Percentiles rank a stretch among this genome's conserved stretches.
phyloP scores from a whole-genome alignment of 805 yeast species.

The Cyberlindnera lachancei region DNA sequence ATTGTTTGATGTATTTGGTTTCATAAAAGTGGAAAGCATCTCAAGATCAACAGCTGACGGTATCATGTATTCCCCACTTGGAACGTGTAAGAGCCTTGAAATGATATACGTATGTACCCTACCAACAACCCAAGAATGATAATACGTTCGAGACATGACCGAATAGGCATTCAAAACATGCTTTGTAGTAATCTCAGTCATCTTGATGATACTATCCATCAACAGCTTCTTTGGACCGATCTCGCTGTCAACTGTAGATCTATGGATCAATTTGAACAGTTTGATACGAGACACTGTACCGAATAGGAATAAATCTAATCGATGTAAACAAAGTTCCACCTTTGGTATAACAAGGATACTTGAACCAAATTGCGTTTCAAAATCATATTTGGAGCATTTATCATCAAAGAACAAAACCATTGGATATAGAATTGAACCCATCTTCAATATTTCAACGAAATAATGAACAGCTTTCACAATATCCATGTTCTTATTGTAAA shows the following conservation, averaged over 20 bases:
- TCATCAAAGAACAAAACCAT: slow-evolving; percentile 12
- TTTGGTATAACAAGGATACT: slow-evolving; percentile 14
- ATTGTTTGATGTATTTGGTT: too few species aligned
- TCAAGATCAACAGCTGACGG: slow-evolving; percentile 5
- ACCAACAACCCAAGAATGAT: slow-evolving; percentile 21
- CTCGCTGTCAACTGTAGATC: slow-evolving; percentile 2
- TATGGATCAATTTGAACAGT: slow-evolving; percentile 10
- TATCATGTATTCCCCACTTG: not conserved
- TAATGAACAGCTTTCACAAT: slow-evolving; percentile 10
- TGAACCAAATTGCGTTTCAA: slow-evolving; percentile 17
- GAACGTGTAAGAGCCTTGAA: slow-evolving; percentile 7
- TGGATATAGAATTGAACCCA: slow-evolving; percentile 6
- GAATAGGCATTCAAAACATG: slow-evolving; percentile 8
- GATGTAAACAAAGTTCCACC: slow-evolving; percentile 16
- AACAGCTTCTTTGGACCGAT: slow-evolving; percentile 1
- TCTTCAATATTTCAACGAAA: slow-evolving; percentile 5
- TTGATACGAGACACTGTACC: slow-evolving; percentile 13
- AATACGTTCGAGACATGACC: slow-evolving; percentile 16
- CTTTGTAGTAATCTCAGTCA: slow-evolving; percentile 1
- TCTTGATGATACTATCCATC: slow-evolving; percentile 11
- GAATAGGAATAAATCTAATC: slow-evolving; percentile 15
- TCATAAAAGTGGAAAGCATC: slow-evolving; percentile 10
- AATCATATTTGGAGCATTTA: slow-evolving; percentile 8
- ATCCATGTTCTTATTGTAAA: slow-evolving; percentile 11
- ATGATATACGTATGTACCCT: slow-evolving; percentile 17